phyloP scores from a whole-genome alignment of 163 green algal species.

The Picocystis sp. region DNA sequence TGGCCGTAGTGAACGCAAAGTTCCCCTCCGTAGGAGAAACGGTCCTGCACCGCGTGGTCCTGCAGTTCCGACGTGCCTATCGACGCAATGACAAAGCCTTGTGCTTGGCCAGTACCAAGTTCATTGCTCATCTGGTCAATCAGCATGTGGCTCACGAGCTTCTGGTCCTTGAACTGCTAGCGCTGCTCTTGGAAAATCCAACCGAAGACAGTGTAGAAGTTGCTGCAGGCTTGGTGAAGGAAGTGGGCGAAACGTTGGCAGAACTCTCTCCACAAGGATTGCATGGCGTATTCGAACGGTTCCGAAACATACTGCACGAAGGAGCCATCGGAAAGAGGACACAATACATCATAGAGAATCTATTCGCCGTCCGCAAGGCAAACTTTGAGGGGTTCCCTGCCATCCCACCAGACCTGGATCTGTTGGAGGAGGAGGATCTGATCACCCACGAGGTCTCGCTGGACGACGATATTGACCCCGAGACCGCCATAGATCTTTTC shows the following conservation, averaged over 20 bases:
- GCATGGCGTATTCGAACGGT: slow-evolving; percentile 62
- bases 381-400: slow-evolving; percentile 52
- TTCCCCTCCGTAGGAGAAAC: slow-evolving; percentile 88
- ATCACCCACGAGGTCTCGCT: slow-evolving; percentile 74
- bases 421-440: slow-evolving; percentile 88
- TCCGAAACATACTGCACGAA: slow-evolving; percentile 76
- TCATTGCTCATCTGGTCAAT: slow-evolving; percentile 90
- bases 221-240: slow-evolving; percentile 69
- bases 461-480: slow-evolving; percentile 48
- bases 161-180: slow-evolving; percentile 72
- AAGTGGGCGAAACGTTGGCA: slow-evolving; percentile 64
- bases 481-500: slow-evolving; percentile 69
- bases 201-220: slow-evolving; percentile 85
- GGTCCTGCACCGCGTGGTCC: slow-evolving; percentile 61
- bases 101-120: slow-evolving; percentile 53
- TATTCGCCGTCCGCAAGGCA: slow-evolving; percentile 73
- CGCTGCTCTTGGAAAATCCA: slow-evolving; percentile 83
- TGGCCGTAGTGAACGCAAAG: slow-evolving; percentile 93
- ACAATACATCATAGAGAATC: slow-evolving; percentile 85
- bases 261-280: slow-evolving; percentile 55
- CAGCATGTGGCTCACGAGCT: slow-evolving; percentile 68
- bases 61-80: slow-evolving; percentile 83
- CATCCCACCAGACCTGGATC: slow-evolving; percentile 64
- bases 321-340: slow-evolving; percentile 65
- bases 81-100: slow-evolving; percentile 91